Evolutionary conservation across 164 flowering plant genomes (phyloP).

Genomic region (Dillenia suffruticosa): DNA sequence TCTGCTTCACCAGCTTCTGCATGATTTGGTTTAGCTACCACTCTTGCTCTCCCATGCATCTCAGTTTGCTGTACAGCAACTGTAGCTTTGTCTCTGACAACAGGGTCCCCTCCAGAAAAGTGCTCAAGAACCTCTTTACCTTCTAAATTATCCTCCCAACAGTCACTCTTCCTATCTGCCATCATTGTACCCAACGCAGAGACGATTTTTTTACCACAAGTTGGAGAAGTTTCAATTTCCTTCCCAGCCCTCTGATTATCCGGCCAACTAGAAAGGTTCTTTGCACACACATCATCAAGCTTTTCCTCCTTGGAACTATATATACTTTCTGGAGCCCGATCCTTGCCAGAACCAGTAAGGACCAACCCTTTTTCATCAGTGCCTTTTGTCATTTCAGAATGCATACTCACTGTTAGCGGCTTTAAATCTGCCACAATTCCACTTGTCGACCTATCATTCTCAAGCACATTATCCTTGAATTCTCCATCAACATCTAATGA

Average conservation of each 20-base stretch:
- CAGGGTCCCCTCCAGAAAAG: constrained; percentile 13
- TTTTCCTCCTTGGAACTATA: constrained; percentile 25
- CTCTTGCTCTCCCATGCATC: constrained; percentile 10
- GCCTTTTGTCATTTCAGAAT: constrained; percentile 11
- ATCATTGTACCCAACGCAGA: constrained; percentile 13
- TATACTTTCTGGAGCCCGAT: constrained; percentile 7
- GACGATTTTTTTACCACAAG: constrained; percentile 15
- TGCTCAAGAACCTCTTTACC: constrained; percentile 23
- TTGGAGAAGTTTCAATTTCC: constrained; percentile 10
- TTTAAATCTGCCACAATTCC: constrained; percentile 5
- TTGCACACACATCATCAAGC: constrained; percentile 17
- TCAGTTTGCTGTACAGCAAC: constrained; percentile 19
- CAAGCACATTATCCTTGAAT: background rate
- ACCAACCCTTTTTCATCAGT: constrained; percentile 2
- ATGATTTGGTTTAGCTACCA: constrained; percentile 14
- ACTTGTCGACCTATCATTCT: constrained; percentile 1
- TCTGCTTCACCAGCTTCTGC: constrained; percentile 31
- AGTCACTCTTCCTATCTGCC: constrained; percentile 13
- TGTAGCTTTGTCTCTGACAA: constrained; percentile 12
- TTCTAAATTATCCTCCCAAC: constrained; percentile 23
- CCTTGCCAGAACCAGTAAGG: constrained; percentile 13
- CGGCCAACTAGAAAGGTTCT: constrained; percentile 7
- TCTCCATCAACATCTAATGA: constrained; percentile 9
- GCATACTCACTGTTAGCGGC: background rate
- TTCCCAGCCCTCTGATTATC: constrained; percentile 18